A percentile compares a stretch with the other conserved stretches of the same genome.
Conservation (phyloP, 192 early-diverging fungal species). For the Backusella circina region DNA sequence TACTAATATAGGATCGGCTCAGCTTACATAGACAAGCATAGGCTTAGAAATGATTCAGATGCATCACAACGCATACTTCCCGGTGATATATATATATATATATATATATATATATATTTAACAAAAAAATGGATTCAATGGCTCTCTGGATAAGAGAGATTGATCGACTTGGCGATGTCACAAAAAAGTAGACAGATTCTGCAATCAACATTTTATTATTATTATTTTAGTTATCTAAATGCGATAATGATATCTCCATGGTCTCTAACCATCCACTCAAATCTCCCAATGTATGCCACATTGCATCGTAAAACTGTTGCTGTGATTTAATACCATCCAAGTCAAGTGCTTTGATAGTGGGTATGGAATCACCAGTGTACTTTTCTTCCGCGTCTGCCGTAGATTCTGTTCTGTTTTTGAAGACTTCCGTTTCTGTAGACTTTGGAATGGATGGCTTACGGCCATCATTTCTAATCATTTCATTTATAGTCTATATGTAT, state of each 20-base stretch:
- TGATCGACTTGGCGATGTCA: too few relatives aligned
- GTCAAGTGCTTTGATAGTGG: background rate
- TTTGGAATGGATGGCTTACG: background rate
- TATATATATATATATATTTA: too few relatives aligned
- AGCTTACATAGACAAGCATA: too few relatives aligned
- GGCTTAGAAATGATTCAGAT: too few relatives aligned
- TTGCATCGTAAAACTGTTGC: slow-evolving; percentile 10
- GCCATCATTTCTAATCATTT: background rate
- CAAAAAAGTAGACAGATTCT: too few relatives aligned
- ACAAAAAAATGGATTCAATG: too few relatives aligned
- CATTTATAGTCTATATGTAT: background rate
- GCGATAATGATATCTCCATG: slow-evolving; percentile 6
- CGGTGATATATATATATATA: too few relatives aligned
- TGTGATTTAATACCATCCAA: background rate
- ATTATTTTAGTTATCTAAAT: background rate
- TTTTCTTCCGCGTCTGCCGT: background rate
- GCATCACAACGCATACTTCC: too few relatives aligned
- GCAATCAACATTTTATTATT: background rate
- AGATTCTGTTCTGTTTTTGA: background rate
- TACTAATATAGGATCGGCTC: too few relatives aligned
- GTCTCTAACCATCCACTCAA: slow-evolving; percentile 10
- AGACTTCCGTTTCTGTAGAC: background rate
- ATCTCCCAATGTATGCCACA: slow-evolving; percentile 5
- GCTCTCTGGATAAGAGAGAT: too few relatives aligned
- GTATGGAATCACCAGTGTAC: background rate